Conservation (phyloP, 2,329 filamentous ascomycete species). For the Hypocreales sp. region DNA sequence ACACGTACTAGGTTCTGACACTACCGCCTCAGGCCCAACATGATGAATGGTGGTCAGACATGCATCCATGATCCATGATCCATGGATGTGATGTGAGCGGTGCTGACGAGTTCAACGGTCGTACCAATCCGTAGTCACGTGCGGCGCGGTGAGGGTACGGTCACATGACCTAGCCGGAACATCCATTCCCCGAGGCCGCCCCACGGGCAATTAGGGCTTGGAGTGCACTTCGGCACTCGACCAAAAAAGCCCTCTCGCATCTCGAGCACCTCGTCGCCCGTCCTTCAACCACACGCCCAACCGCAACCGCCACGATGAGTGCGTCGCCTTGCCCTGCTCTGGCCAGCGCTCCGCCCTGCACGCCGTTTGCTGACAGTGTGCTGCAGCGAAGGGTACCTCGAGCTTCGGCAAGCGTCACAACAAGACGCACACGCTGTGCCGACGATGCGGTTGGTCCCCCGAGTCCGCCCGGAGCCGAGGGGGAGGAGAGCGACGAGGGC, state of each 20-base stretch:
- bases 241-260: slow-evolving; percentile 18
- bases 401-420: slow-evolving; percentile 62
- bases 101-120: too few relatives aligned
- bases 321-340: slow-evolving; percentile 16
- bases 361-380: slow-evolving; percentile 10
- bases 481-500: too few relatives aligned
- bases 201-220: slow-evolving; percentile 19
- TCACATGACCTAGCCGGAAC: slow-evolving; percentile 15
- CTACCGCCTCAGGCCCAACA: too few relatives aligned
- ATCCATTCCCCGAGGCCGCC: slow-evolving; percentile 8
- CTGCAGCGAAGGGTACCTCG: slow-evolving; percentile 40
- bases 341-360: background rate
- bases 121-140: too few relatives aligned
- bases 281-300: slow-evolving; percentile 23
- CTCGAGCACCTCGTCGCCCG: slow-evolving; percentile 19
- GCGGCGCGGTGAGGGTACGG: slow-evolving; percentile 10
- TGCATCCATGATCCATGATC: too few relatives aligned
- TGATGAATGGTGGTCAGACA: slow-evolving; percentile 2
- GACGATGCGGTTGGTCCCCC: slow-evolving; percentile 77
- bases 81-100: too few relatives aligned
- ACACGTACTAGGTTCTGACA: too few relatives aligned
- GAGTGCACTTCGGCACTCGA: slow-evolving; percentile 17
- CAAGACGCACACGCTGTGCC: slow-evolving; percentile 97
- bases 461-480: slow-evolving; percentile 1
- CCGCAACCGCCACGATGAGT: slow-evolving; percentile 41